Evolutionary conservation across 1,284 basidiomycete genomes (phyloP).

Genomic region (Malassezia globosa): DNA sequence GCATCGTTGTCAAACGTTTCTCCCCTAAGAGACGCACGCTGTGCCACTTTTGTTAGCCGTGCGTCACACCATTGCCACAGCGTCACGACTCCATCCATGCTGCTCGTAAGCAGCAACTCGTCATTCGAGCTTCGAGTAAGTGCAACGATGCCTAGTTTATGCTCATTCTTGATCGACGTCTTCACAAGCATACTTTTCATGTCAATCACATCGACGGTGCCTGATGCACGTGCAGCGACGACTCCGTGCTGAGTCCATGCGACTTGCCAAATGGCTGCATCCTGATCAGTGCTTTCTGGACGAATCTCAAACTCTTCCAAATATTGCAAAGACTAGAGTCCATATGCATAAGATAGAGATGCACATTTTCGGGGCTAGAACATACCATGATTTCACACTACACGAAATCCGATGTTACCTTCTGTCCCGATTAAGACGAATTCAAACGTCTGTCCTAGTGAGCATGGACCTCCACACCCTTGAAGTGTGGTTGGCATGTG

Average conservation of each 20-base stretch:
- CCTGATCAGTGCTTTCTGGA: not conserved
- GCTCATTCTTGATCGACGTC: not conserved
- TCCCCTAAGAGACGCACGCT: not conserved
- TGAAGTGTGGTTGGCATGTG: too few relatives aligned
- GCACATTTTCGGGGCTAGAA: too few relatives aligned
- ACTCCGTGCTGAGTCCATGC: slow-evolving; percentile 4
- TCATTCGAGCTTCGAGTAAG: not conserved
- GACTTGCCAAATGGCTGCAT: slow-evolving; percentile 6
- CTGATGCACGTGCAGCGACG: slow-evolving; percentile 2
- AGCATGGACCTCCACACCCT: too few relatives aligned
- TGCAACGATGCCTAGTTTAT: slow-evolving; percentile 8
- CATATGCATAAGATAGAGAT: too few relatives aligned
- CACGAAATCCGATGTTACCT: too few relatives aligned
- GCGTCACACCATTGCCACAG: slow-evolving; percentile 11
- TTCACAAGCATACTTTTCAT: not conserved
- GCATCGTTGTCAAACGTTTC: not conserved
- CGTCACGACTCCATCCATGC: slow-evolving; percentile 8
- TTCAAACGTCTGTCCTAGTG: too few relatives aligned
- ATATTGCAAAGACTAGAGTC: slow-evolving; percentile 15
- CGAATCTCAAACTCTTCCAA: slow-evolving; percentile 12
- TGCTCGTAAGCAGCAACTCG: slow-evolving; percentile 2
- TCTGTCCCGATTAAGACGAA: too few relatives aligned
- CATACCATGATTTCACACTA: too few relatives aligned
- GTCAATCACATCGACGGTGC: slow-evolving; percentile 3
- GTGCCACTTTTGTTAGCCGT: not conserved